Conservation (phyloP, 1,284 basidiomycete species). For the Trichosporon inkin region DNA sequence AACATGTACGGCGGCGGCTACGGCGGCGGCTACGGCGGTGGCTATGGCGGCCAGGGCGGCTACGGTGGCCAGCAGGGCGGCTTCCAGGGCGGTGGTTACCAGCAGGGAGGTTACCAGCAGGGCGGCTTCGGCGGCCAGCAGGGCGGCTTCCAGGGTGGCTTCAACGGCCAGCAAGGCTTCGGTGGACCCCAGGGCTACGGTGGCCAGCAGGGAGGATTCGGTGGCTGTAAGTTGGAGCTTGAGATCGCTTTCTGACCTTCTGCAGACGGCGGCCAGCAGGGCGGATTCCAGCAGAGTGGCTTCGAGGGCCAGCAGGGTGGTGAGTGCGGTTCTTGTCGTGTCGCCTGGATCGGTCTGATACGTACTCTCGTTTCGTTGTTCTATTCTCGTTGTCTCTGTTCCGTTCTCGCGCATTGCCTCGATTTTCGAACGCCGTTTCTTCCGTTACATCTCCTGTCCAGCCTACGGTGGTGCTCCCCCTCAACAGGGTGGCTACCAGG, state of each 20-base stretch:
- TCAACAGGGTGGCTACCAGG: conserved; percentile 24
- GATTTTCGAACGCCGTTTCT: background rate
- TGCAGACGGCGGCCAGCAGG: conserved; percentile 30
- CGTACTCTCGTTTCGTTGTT: conserved; percentile 9
- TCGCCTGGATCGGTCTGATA: conserved; percentile 4
- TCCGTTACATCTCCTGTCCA: conserved; percentile 8
- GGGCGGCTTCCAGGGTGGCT: conserved; percentile 44
- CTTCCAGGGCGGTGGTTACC: conserved; percentile 45
- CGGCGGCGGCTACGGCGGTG: conserved; percentile 41
- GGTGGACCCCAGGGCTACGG: conserved; percentile 44
- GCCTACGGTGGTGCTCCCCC: conserved; percentile 19
- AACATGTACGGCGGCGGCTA: conserved; percentile 34
- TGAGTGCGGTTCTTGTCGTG: conserved; percentile 16
- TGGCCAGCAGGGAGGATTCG: conserved; percentile 44
- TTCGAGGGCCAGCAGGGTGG: conserved; percentile 35
- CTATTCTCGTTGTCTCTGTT: conserved; percentile 1
- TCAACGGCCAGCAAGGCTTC: conserved; percentile 46
- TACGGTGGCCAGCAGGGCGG: conserved; percentile 41
- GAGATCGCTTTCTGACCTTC: background rate
- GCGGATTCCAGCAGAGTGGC: conserved; percentile 49
- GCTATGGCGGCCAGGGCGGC: conserved; percentile 35
- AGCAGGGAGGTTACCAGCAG: conserved; percentile 45
- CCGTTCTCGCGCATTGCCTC: conserved; percentile 3
- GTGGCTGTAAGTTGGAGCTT: conserved; percentile 27
- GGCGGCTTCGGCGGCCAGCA: conserved; percentile 33